These are phyloP conservation scores for Amphicarpaea edgeworthii DNA, from an alignment of 306 rosid genomes.

Conservation along the genomic window DNA sequence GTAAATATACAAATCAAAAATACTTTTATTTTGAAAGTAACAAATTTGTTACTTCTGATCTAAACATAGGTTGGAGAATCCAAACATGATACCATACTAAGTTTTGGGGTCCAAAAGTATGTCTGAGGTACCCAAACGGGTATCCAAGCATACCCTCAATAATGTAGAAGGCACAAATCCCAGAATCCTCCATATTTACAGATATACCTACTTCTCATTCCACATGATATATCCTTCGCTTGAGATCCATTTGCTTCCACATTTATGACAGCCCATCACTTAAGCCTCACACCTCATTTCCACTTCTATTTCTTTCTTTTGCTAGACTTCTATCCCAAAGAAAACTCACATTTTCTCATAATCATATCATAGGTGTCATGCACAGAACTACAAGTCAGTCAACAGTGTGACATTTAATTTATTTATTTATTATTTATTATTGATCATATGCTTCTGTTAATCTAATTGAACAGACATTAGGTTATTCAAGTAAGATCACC, in stretches of 20 bases:
- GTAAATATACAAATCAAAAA: too few species aligned
- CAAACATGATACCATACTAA: too few species aligned
- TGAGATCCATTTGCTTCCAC: slow-evolving; percentile 23
- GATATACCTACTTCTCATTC: neutral
- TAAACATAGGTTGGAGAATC: too few species aligned
- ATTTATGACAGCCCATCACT: neutral
- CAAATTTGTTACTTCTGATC: too few species aligned
- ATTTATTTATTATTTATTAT: slow-evolving; percentile 43
- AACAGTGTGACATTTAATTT: slow-evolving; percentile 20
- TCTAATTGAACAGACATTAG: slow-evolving; percentile 72
- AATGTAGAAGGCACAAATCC: neutral
- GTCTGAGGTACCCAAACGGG: too few species aligned
- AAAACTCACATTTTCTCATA: neutral
- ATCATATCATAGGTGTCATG: slow-evolving; percentile 33
- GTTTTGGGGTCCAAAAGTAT: too few species aligned
- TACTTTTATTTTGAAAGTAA: too few species aligned
- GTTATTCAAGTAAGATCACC: slow-evolving; percentile 51
- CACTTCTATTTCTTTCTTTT: slow-evolving; percentile 16
- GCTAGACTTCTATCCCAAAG: neutral
- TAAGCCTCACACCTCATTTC: slow-evolving; percentile 18
- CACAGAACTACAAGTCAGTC: slow-evolving; percentile 27
- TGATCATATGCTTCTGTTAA: slow-evolving; percentile 48
- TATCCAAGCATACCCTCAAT: too few species aligned
- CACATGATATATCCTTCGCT: neutral
- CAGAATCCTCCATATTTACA: slow-evolving; percentile 2